phyloP scores from a whole-genome alignment of 495 filamentous ascomycete genomes.

The Neurospora sp. region DNA sequence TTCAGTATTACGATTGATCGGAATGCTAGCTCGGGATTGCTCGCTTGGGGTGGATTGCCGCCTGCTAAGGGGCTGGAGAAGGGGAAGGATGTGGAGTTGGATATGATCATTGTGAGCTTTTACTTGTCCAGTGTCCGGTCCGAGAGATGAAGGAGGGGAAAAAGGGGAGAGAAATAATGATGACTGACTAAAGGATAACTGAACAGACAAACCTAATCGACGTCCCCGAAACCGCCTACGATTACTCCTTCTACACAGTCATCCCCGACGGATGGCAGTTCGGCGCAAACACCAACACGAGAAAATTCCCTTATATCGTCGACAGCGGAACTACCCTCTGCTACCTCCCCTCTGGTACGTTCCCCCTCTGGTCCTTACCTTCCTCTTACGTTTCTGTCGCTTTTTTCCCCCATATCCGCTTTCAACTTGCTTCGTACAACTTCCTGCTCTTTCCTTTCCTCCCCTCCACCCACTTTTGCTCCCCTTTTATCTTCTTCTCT shows the following conservation, averaged over 20 bases:
- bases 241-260: slow-evolving; percentile 33
- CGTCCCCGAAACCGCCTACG: slow-evolving; percentile 12
- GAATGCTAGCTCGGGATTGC: slow-evolving; percentile 28
- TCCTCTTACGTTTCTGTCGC: too few species aligned
- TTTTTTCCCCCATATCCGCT: too few species aligned
- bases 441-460: too few species aligned
- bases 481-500: too few species aligned
- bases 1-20: slow-evolving; percentile 44
- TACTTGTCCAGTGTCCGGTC: background rate
- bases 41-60: slow-evolving; percentile 45
- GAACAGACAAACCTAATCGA: slow-evolving; percentile 18
- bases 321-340: slow-evolving; percentile 39
- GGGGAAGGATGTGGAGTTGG: slow-evolving; percentile 19
- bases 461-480: too few species aligned
- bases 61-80: slow-evolving; percentile 21
- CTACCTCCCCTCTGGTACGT: slow-evolving; percentile 27
- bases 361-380: background rate
- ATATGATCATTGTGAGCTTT: slow-evolving; percentile 30
- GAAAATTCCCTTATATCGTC: slow-evolving; percentile 35
- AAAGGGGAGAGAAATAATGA: background rate
- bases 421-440: too few species aligned
- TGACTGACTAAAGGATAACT: slow-evolving; percentile 8
- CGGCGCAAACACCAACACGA: slow-evolving; percentile 18
- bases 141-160: background rate
- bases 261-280: slow-evolving; percentile 30